These are phyloP conservation scores for Suillus fuscotomentosus DNA, from an alignment of 768 basidiomycete genomes.

Conservation along the genomic window DNA sequence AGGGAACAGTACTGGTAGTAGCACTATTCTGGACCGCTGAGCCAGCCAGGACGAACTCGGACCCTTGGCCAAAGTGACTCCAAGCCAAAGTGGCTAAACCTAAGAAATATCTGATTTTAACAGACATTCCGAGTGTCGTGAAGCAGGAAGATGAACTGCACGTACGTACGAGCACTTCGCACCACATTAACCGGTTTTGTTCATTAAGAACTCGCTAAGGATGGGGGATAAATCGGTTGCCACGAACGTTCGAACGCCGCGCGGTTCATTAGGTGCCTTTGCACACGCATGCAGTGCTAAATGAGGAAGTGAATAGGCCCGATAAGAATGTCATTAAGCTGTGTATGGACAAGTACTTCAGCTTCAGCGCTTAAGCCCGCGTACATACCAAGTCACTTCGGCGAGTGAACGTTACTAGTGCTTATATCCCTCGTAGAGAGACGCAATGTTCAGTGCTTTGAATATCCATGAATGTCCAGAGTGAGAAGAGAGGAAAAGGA, in stretches of 20 bases:
- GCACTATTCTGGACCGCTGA: slow-evolving; percentile 3
- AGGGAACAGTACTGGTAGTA: slow-evolving; percentile 8
- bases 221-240: neutral
- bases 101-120: neutral
- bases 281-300: slow-evolving; percentile 18
- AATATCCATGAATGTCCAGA: no score
- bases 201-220: neutral
- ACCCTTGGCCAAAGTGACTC: neutral
- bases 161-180: neutral
- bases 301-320: neutral
- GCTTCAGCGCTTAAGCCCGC: no score
- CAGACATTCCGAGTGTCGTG: neutral
- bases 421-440: no score
- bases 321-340: no score
- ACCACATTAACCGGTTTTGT: no score
- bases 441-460: no score
- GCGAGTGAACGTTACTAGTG: no score
- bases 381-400: no score
- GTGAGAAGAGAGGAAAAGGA: no score
- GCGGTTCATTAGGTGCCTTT: slow-evolving; percentile 10
- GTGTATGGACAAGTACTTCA: no score
- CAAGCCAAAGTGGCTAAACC: neutral
- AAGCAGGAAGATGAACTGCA: neutral
- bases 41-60: neutral
- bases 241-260: slow-evolving; percentile 11